phyloP scores from a whole-genome alignment of 495 filamentous ascomycete genomes.

The Aspergillus nidulans region DNA sequence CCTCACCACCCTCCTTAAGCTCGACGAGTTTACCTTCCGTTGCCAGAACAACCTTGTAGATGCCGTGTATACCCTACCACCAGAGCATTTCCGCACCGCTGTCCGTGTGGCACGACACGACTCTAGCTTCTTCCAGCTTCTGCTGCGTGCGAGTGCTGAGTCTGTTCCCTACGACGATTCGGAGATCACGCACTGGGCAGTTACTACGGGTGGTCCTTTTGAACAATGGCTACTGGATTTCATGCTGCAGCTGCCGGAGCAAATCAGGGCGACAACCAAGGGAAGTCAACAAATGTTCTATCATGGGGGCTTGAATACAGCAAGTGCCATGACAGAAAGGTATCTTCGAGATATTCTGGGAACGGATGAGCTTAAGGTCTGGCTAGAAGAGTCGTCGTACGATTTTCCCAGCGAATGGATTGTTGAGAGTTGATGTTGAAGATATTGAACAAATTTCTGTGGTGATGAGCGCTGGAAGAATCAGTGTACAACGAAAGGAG shows the following conservation, averaged over 20 bases:
- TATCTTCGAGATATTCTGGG: slow-evolving; percentile 28
- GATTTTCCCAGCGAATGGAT: background rate
- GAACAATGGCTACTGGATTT: slow-evolving; percentile 36
- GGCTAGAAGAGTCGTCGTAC: slow-evolving; percentile 25
- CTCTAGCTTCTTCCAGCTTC: slow-evolving; percentile 26
- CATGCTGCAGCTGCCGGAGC: slow-evolving; percentile 28
- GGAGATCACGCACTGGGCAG: slow-evolving; percentile 34
- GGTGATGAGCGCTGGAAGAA: no score
- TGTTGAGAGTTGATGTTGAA: background rate
- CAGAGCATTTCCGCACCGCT: slow-evolving; percentile 29
- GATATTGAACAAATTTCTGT: background rate
- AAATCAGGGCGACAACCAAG: slow-evolving; percentile 13
- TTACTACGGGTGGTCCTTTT: slow-evolving; percentile 25
- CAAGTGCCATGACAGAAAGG: slow-evolving; percentile 17
- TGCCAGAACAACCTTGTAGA: slow-evolving; percentile 1
- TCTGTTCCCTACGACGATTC: slow-evolving; percentile 31
- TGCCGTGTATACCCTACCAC: slow-evolving; percentile 22
- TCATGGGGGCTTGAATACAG: slow-evolving; percentile 24
- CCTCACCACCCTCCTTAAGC: slow-evolving; percentile 33
- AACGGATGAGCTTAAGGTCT: slow-evolving; percentile 18
- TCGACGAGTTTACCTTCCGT: slow-evolving; percentile 37
- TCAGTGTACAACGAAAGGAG: no score
- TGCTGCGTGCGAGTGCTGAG: slow-evolving; percentile 39
- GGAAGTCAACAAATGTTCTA: slow-evolving; percentile 22
- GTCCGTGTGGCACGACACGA: slow-evolving; percentile 21